Evolutionary conservation across 768 basidiomycete genomes (phyloP), one percentile per base, ranked within the genome.

Genomic region (Naganishia kalamii): DNA sequence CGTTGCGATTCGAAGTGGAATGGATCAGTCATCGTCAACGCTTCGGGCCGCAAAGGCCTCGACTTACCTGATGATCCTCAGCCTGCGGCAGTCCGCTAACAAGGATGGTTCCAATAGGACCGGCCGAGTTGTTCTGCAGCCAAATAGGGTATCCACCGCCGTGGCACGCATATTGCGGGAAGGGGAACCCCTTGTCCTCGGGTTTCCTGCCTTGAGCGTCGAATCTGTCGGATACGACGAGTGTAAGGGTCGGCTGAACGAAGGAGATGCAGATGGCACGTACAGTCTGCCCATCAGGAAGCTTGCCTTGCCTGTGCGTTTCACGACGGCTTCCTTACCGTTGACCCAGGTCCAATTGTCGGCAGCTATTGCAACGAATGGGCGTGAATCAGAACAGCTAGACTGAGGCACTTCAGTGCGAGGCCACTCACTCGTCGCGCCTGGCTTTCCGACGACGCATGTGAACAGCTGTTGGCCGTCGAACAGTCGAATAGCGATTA

Each of bases 31-130:
- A 27, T 54, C 29, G 7, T 12, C 40, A 0, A 21, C 2, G 0
- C 21, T 35, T n/a, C n/a, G 17, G 37, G 29, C 27, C 40, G 2
- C 23, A 0, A 7, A 43, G 19, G 35, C 27, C 19, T 27, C 10
- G 8, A 51, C 48, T 10, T 11, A 64, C 49, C 69, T 74, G 74
- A 54, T 75, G 74, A 50, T 75, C 74, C 65, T 70, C 70, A 7
- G 65, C 60, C 40, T 75, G 74, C 17, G 70, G 69, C 30, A 75
- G 44, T 7, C 74, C 74, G n/a, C 72, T 73, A 17, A 75, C 74
- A 40, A 72, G 54, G 41, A 75, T 73, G n/a, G 68, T 69, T 6
- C 72, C 74, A 12, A 75, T 66, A 8, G 74, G 70, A 7, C 63
- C 65, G 15, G 65, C 66, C 11, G 62, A 43, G 47, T 67, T 66